Evolutionary conservation across 2,329 filamentous ascomycete species (phyloP).

Genomic region (Aspergillus tanneri): DNA sequence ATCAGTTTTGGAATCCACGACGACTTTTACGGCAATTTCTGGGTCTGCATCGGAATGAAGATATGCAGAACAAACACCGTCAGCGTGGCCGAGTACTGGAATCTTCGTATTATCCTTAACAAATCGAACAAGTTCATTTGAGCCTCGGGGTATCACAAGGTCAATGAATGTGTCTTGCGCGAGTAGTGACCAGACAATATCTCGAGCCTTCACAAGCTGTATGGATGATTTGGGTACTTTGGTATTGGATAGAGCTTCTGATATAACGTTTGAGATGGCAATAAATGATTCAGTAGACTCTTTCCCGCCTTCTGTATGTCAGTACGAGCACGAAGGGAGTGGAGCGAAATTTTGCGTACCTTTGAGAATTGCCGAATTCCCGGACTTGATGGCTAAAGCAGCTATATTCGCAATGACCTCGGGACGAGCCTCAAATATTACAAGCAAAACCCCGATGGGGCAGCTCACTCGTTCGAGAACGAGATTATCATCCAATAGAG

Average conservation of each 20-base stretch:
- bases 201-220: slow-evolving; percentile 89
- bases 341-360: slow-evolving; percentile 45
- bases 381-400: slow-evolving; percentile 91
- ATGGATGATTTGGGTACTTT: slow-evolving; percentile 81
- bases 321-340: slow-evolving; percentile 6
- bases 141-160: slow-evolving; percentile 88
- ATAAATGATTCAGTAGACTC: slow-evolving; percentile 95
- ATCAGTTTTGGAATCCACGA: slow-evolving; percentile 88
- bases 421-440: slow-evolving; percentile 96
- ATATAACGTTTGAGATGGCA: slow-evolving; percentile 83
- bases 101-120: slow-evolving; percentile 91
- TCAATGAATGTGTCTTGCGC: slow-evolving; percentile 85
- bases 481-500: slow-evolving; percentile 80
- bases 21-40: slow-evolving; percentile 68
- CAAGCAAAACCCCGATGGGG: slow-evolving; percentile 94
- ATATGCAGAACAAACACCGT: slow-evolving; percentile 87
- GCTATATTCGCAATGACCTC: slow-evolving; percentile 99
- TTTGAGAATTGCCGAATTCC: slow-evolving; percentile 95
- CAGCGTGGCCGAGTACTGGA: slow-evolving; percentile 92
- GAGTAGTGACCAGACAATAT: slow-evolving; percentile 85
- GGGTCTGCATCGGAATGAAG: slow-evolving; percentile 75
- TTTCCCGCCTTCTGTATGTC: slow-evolving; percentile 67
- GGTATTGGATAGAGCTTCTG: slow-evolving; percentile 68
- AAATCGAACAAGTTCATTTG: slow-evolving; percentile 84
- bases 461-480: slow-evolving; percentile 84